Conservation (phyloP, 352 stramenopile species). For the Pythium rishiriense region DNA sequence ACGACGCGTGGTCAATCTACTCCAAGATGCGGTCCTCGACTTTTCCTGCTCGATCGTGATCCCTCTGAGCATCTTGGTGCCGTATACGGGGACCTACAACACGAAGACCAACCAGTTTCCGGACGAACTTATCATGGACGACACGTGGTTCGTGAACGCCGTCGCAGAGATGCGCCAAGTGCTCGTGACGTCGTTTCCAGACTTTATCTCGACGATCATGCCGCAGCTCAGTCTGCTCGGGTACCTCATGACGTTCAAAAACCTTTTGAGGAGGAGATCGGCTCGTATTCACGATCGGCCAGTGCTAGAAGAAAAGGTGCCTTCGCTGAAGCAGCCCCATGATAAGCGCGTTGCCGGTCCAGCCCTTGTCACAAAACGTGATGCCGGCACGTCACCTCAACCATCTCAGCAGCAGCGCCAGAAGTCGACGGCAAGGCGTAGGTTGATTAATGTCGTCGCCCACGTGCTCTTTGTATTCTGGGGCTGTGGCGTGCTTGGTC, state of each 20-base stretch:
- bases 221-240: constrained; percentile 14
- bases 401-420: background rate
- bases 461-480: constrained; percentile 3
- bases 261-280: constrained; percentile 1
- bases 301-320: background rate
- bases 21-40: constrained; percentile 23
- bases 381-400: background rate
- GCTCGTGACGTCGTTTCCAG: constrained; percentile 18
- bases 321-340: background rate
- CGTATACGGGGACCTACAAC: constrained; percentile 19
- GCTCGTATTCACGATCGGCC: background rate
- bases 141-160: constrained; percentile 22
- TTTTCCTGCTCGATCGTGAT: constrained; percentile 30
- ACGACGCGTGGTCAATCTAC: constrained; percentile 14
- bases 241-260: constrained; percentile 19
- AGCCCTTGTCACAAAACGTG: too few relatives aligned
- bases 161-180: constrained; percentile 18
- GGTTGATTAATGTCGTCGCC: background rate
- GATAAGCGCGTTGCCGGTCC: too few relatives aligned
- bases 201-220: constrained; percentile 19
- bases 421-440: background rate
- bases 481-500: background rate
- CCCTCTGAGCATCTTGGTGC: constrained; percentile 22
- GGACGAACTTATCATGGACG: constrained; percentile 6
- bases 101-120: background rate